Percentiles rank a stretch among this genome's conserved stretches.
Conservation (phyloP, 495 filamentous ascomycete species). For the Tetracladium marchalianum region DNA sequence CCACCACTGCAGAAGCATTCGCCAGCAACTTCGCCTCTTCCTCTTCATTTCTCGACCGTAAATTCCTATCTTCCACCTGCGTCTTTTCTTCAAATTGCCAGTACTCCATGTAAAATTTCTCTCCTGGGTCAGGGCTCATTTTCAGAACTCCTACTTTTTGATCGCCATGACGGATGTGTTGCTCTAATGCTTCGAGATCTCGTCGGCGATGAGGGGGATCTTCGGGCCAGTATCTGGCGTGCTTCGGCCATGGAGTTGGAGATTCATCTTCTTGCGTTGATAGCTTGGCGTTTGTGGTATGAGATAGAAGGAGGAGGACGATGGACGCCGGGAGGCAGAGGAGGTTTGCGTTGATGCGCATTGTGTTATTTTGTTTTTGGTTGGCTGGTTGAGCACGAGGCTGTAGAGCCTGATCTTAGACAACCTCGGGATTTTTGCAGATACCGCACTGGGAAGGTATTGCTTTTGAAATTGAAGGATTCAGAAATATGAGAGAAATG, state of each 20-base stretch:
- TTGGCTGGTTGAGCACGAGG: conserved; percentile 1
- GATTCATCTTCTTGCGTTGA: conserved; percentile 5
- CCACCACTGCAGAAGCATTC: conserved; percentile 9
- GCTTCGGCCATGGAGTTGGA: conserved; percentile 27
- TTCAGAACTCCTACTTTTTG: conserved; percentile 48
- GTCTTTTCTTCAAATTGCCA: conserved; percentile 39
- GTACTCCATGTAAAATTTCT: conserved; percentile 70
- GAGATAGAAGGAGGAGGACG: conserved; percentile 32
- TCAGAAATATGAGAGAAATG: neutral
- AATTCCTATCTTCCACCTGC: neutral
- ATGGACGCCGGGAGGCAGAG: conserved; percentile 37
- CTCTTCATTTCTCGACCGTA: conserved; percentile 13
- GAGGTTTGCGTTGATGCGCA: conserved; percentile 29
- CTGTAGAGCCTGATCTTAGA: neutral
- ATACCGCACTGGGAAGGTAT: too few species aligned
- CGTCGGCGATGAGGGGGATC: conserved; percentile 25
- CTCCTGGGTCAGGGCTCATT: conserved; percentile 71
- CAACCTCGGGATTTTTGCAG: too few species aligned
- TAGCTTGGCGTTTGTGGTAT: neutral
- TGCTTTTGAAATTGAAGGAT: neutral
- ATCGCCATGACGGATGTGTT: conserved; percentile 21
- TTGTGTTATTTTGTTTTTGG: conserved; percentile 9
- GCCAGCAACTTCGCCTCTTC: conserved; percentile 7
- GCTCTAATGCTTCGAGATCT: conserved; percentile 22
- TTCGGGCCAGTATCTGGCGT: conserved; percentile 31